Percentiles rank a stretch among this genome's conserved stretches.
These are phyloP conservation scores for Colletotrichum sp. DNA, from an alignment of 2,329 filamentous ascomycete genomes.

Conservation along the genomic window DNA sequence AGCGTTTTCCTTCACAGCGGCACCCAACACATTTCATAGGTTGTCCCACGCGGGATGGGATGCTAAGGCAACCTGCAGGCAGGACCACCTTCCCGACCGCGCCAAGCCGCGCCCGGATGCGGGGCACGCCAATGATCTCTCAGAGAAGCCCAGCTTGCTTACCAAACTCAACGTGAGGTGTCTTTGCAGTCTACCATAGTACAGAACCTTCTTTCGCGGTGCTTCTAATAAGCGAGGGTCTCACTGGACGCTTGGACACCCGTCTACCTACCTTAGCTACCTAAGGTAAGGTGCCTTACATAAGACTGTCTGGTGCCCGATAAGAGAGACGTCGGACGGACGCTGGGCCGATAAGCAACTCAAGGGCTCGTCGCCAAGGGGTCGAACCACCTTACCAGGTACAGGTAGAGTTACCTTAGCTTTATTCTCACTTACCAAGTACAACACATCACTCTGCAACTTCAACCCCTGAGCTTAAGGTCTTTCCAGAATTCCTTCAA, in stretches of 20 bases:
- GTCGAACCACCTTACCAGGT: background rate
- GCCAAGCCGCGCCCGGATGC: background rate
- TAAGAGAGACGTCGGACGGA: background rate
- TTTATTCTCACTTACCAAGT: background rate
- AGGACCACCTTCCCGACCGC: background rate
- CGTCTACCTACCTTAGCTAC: background rate
- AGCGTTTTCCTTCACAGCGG: slow-evolving; percentile 3
- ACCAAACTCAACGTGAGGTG: background rate
- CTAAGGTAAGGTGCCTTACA: background rate
- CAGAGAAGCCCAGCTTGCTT: background rate
- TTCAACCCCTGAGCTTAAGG: background rate
- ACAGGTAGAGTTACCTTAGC: too few relatives aligned
- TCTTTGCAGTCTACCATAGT: too few relatives aligned
- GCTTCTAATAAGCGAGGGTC: background rate
- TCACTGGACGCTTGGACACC: background rate
- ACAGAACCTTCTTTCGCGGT: background rate
- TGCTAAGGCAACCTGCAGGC: background rate
- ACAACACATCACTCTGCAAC: background rate
- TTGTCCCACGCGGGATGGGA: background rate
- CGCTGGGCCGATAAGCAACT: background rate
- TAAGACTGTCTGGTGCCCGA: background rate
- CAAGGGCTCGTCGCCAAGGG: background rate
- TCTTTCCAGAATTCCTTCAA: background rate
- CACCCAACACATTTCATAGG: background rate
- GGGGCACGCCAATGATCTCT: background rate